Evolutionary conservation across 441 rosid genomes (phyloP), one percentile per base, ranked within the genome.

Genomic region (Eruca vesicaria): DNA sequence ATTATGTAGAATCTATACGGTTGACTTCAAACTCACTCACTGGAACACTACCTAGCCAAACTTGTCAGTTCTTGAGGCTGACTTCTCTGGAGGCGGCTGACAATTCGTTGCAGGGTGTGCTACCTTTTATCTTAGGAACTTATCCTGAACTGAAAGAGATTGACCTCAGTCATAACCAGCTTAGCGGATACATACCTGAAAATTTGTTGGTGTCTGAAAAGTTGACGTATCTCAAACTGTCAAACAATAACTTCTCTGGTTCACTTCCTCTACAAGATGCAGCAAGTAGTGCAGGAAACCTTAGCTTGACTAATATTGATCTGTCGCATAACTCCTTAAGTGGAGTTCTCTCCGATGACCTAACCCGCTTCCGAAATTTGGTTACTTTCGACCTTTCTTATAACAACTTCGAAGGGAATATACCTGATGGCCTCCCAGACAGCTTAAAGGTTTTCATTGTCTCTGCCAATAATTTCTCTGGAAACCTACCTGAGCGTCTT

Each of bases 401-500:
- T 64, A 89, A 89, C 79, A 76, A 69, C 69, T 84, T 87, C 35
- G 85, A 87, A 63, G 90, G 94, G n/a, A 75, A 78, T 70, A 82
- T 89, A 31, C 90, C 92, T 35, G 78, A 81, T 66, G 82, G 69
- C 74, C 84, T 89, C 68, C 82, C 94, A 33, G 80, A 73, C 20
- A 74, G 74, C 65, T 72, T 89, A 78, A 78, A 76, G 72, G 83
- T 77, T 59, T 76, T 89, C 76, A 76, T 71, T 77, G 86, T 87
- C 50, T 87, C 88, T 59, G 78, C 73, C 71, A 89, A 89, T 80
- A 87, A 89, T 74, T 80, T 89, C 63, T 86, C 94, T 35, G 94
- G 94, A 61, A 66, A 61, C 19, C 72, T 89, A 15, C 94, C 94
- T 1, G 77, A 67, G 50, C 85, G 80, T 77, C 75, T 89, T 63